phyloP scores from a whole-genome alignment of 2,329 filamentous ascomycete species.

The Aspergillus cejpii region DNA sequence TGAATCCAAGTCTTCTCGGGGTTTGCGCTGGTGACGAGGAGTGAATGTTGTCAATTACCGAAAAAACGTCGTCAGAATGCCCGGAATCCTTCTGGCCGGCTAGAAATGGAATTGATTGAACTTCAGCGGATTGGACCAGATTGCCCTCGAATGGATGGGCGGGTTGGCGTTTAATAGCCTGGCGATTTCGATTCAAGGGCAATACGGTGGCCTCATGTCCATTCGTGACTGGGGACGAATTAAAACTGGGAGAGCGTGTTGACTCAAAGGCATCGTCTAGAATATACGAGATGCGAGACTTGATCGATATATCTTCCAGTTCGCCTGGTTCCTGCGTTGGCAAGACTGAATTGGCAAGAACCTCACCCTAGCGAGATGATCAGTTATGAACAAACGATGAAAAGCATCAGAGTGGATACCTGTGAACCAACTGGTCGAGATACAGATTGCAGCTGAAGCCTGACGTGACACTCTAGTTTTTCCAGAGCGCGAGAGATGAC shows the following conservation, averaged over 20 bases:
- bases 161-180: conserved; percentile 25
- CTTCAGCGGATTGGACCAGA: conserved; percentile 62
- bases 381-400: conserved; percentile 2
- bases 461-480: conserved; percentile 51
- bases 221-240: conserved; percentile 27
- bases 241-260: conserved; percentile 12
- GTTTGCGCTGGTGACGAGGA: conserved; percentile 39
- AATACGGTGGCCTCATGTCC: conserved; percentile 12
- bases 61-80: conserved; percentile 57
- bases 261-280: conserved; percentile 12
- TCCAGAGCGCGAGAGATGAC: conserved; percentile 57
- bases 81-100: conserved; percentile 57
- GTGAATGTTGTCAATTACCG: conserved; percentile 61
- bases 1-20: conserved; percentile 22
- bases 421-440: conserved; percentile 31
- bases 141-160: conserved; percentile 48
- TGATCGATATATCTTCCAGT: conserved; percentile 6
- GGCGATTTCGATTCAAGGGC: conserved; percentile 18
- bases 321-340: not conserved
- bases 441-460: conserved; percentile 47
- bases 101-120: conserved; percentile 50
- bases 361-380: not conserved
- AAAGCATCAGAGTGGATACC: conserved; percentile 8
- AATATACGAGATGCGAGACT: conserved; percentile 14
- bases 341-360: not conserved